Conservation (phyloP, 495 filamentous ascomycete genomes). For the Margaritispora aquatica region DNA sequence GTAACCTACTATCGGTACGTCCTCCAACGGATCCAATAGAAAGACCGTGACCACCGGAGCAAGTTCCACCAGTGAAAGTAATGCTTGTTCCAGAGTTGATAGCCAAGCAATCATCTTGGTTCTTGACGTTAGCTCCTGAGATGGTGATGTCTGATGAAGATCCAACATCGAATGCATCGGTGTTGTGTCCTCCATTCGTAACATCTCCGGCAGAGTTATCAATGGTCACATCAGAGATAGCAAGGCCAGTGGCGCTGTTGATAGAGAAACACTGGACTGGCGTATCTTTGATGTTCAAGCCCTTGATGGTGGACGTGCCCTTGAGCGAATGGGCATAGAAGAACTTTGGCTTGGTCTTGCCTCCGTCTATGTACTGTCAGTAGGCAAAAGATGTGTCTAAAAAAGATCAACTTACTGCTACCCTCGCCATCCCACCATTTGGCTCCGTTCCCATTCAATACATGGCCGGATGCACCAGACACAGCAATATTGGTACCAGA, state of each 20-base stretch:
- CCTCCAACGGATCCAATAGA: slow-evolving; percentile 66
- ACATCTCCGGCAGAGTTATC: slow-evolving; percentile 48
- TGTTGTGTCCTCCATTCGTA: slow-evolving; percentile 48
- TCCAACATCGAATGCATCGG: slow-evolving; percentile 61
- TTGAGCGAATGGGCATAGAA: slow-evolving; percentile 43
- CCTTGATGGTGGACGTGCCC: slow-evolving; percentile 40
- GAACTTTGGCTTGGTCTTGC: slow-evolving; percentile 49
- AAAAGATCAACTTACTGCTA: slow-evolving; percentile 25
- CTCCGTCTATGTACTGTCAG: slow-evolving; percentile 24
- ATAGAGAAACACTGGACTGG: slow-evolving; percentile 59
- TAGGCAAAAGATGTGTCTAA: not conserved
- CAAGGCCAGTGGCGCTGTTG: slow-evolving; percentile 41
- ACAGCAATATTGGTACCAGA: slow-evolving; percentile 41
- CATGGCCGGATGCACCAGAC: slow-evolving; percentile 34
- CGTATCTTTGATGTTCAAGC: slow-evolving; percentile 46
- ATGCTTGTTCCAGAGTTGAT: slow-evolving; percentile 53
- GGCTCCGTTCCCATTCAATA: slow-evolving; percentile 40
- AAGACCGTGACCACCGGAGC: slow-evolving; percentile 60
- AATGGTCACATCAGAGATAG: slow-evolving; percentile 40
- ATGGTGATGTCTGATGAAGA: slow-evolving; percentile 43
- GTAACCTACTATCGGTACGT: slow-evolving; percentile 50
- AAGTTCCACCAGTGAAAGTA: slow-evolving; percentile 43
- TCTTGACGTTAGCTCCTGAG: slow-evolving; percentile 47
- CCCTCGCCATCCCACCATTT: slow-evolving; percentile 50
- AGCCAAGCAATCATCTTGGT: slow-evolving; percentile 62